Conservation (phyloP, 768 basidiomycete genomes). For the Nevesoporus exiguus region DNA sequence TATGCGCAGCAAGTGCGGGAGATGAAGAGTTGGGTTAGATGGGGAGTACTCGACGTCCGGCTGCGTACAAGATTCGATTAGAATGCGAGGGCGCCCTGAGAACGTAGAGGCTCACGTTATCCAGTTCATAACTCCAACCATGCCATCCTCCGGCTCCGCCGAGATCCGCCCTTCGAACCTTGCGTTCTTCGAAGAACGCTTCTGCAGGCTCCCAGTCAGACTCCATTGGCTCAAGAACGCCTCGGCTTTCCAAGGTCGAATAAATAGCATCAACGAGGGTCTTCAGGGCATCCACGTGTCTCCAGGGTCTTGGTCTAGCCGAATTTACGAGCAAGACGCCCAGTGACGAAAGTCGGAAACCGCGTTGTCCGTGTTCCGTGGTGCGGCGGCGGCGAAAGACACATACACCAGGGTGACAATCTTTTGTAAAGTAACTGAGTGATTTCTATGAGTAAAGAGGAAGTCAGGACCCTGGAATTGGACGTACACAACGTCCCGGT, state of each 20-base stretch:
- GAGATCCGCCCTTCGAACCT: constrained; percentile 46
- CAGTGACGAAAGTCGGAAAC: constrained; percentile 74
- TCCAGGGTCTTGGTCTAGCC: constrained; percentile 68
- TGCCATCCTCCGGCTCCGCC: constrained; percentile 59
- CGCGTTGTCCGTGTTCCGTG: constrained; percentile 68
- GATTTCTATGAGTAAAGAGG: constrained; percentile 9
- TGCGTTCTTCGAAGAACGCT: constrained; percentile 63
- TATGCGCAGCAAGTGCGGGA: constrained; percentile 72
- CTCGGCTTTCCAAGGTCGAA: constrained; percentile 44
- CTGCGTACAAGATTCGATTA: constrained; percentile 19
- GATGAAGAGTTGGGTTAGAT: constrained; percentile 60
- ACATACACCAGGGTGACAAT: constrained; percentile 65
- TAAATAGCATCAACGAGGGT: constrained; percentile 55
- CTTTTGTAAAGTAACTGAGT: constrained; percentile 69
- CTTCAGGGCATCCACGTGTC: constrained; percentile 63
- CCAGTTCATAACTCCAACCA: constrained; percentile 67
- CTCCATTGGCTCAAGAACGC: constrained; percentile 47
- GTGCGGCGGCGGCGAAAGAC: constrained; percentile 70
- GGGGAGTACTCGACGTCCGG: constrained; percentile 21
- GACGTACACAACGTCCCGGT: constrained; percentile 74
- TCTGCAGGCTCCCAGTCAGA: constrained; percentile 61
- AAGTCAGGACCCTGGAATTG: background rate
- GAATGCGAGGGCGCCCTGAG: background rate
- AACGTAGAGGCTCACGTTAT: constrained; percentile 38
- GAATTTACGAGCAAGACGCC: constrained; percentile 71